Base-by-base conservation (phyloP, 768 basidiomycete genomes). In the Agrocybe praecox region DNA sequence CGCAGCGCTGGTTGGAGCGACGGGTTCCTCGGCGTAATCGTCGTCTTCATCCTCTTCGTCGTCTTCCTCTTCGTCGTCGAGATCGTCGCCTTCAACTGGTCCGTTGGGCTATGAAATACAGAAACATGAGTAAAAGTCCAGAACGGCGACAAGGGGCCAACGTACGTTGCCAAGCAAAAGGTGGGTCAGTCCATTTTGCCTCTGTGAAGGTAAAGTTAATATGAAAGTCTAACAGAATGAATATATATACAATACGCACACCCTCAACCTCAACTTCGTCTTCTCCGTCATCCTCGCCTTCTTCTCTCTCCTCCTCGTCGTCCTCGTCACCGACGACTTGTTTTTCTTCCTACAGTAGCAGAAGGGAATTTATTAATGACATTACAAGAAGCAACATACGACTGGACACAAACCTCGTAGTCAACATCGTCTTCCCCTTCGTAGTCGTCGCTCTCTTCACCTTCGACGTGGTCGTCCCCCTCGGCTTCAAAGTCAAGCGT, bases 41-140 rank as follows among this genome's bases (percentile, higher is more conserved):
- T 73, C 72, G 8, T 72, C 73, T n/a, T 74, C 73, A 1, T 74
- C 70, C 18, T 60, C 64, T 8, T 58, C 62, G 0, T 59, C 62
- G 15, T 63, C 62, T 0, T 60, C 68, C 2, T 62, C 69, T 10
- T 70, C 67, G 15, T 70, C 71, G 12, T 50, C 61, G 14, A 55
- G 32, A 19, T 62, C 66, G 15, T 68, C 64, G 18, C 70, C 73
- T 15, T 67, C 67, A 26, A 64, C 65, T 18, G 51, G 59, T 17
- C 53, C 71, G 53, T 70, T 68, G 40, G 70, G 66, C 74, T 74
- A 50, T n/a, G 48, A 29, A 15, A 12, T 17, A 14, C n/a, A 18
- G 26, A 29, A 29, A 2, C 24, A n/a, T 58, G 12, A 24, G 49
- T 18, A 19, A 32, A 22, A n/a, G 9, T 24, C 33, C 21, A 19